Percentiles rank a stretch among this genome's conserved stretches.
Conservation (phyloP, 306 rosid species). For the Calophaca sinica region DNA sequence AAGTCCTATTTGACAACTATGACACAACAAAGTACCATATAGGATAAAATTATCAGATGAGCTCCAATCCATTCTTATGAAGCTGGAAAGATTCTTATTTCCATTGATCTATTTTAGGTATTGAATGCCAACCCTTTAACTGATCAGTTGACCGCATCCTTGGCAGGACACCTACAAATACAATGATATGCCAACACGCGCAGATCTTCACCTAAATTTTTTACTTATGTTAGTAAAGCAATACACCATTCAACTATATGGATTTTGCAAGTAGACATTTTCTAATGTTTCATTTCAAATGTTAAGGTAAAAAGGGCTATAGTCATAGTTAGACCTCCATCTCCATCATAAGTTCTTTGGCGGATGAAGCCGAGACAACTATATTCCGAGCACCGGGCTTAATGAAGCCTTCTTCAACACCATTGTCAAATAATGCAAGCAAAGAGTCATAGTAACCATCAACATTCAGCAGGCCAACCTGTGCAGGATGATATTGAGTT, state of each 20-base stretch:
- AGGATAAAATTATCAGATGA: conserved; percentile 4
- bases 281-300: background rate
- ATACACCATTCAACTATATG: no score
- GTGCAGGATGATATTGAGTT: conserved; percentile 43
- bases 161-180: no score
- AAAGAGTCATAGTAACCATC: conserved; percentile 84
- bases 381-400: conserved; percentile 77
- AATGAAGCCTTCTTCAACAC: conserved; percentile 90
- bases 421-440: conserved; percentile 89
- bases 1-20: conserved; percentile 15
- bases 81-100: no score
- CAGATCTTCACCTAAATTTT: no score
- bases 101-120: no score
- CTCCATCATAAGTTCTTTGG: conserved; percentile 75
- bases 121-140: no score
- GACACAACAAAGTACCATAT: background rate
- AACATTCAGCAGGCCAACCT: conserved; percentile 89
- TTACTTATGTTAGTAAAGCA: no score
- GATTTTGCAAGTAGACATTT: background rate
- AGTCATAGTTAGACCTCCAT: conserved; percentile 68
- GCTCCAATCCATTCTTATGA: conserved; percentile 7
- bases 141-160: no score
- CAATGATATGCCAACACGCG: no score
- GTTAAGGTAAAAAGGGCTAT: conserved; percentile 27
- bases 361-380: conserved; percentile 78